These are phyloP conservation scores for Cystobasidium tubakii DNA, from an alignment of 768 basidiomycete species.

Conservation along the genomic window DNA sequence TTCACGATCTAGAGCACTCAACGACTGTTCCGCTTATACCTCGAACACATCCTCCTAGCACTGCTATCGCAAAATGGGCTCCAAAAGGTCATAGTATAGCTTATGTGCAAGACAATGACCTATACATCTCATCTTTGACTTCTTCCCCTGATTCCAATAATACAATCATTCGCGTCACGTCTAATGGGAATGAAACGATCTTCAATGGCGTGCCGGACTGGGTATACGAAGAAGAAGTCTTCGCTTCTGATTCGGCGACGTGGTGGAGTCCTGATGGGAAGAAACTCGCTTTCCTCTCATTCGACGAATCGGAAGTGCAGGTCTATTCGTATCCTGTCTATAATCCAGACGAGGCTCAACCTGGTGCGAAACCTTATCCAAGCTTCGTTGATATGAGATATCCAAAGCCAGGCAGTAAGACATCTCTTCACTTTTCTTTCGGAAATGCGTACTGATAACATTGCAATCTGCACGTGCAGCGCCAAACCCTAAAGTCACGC, in stretches of 20 bases:
- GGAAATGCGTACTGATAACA: too few species aligned
- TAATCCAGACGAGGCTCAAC: constrained; percentile 52
- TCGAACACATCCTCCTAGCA: constrained; percentile 63
- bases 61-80: constrained; percentile 71
- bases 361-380: constrained; percentile 41
- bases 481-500: constrained; percentile 74
- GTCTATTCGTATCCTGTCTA: constrained; percentile 85
- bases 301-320: constrained; percentile 81
- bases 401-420: constrained; percentile 68
- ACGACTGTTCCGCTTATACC: constrained; percentile 63
- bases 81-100: constrained; percentile 76
- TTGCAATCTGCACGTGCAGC: too few species aligned
- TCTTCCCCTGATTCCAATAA: constrained; percentile 39
- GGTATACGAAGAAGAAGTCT: constrained; percentile 95
- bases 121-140: constrained; percentile 61
- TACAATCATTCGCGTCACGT: constrained; percentile 64
- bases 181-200: constrained; percentile 69
- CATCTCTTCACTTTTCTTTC: too few species aligned
- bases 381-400: constrained; percentile 59
- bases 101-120: constrained; percentile 76
- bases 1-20: constrained; percentile 70
- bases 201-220: constrained; percentile 96
- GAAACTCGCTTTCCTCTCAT: constrained; percentile 70
- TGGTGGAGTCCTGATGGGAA: constrained; percentile 84
- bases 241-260: constrained; percentile 63